These are phyloP conservation scores for Candida insectorum DNA, from an alignment of 805 yeast species.

Conservation along the genomic window DNA sequence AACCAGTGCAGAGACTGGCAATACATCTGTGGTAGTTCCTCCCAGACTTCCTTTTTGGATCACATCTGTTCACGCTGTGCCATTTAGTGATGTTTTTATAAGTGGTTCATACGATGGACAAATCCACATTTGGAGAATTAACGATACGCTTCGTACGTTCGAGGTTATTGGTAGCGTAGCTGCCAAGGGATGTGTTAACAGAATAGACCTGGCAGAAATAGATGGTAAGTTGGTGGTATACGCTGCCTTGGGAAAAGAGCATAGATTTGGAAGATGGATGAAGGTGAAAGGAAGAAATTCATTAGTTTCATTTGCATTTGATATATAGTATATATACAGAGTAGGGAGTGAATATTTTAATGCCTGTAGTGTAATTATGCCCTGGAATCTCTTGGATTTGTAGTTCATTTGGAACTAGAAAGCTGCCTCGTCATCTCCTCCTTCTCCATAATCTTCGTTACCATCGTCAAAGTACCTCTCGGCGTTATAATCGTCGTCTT, in stretches of 20 bases:
- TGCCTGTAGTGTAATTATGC: neutral
- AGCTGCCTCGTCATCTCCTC: slow-evolving; percentile 66
- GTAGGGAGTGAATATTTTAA: neutral
- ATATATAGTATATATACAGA: slow-evolving; percentile 14
- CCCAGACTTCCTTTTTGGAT: slow-evolving; percentile 79
- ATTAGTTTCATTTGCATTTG: slow-evolving; percentile 39
- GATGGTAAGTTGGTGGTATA: slow-evolving; percentile 48
- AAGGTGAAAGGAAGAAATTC: slow-evolving; percentile 68
- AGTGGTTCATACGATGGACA: slow-evolving; percentile 88
- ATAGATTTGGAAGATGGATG: slow-evolving; percentile 85
- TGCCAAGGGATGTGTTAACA: slow-evolving; percentile 69
- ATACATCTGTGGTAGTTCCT: slow-evolving; percentile 53
- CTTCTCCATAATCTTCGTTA: slow-evolving; percentile 56
- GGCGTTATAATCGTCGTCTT: slow-evolving; percentile 77
- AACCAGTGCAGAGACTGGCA: slow-evolving; percentile 52
- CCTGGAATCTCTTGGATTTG: neutral
- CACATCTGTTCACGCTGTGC: slow-evolving; percentile 76
- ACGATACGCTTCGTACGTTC: slow-evolving; percentile 61
- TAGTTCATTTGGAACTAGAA: no score
- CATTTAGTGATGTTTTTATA: slow-evolving; percentile 78
- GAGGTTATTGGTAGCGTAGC: slow-evolving; percentile 53
- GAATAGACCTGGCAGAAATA: slow-evolving; percentile 55
- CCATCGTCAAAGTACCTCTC: slow-evolving; percentile 76
- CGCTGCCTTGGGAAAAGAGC: slow-evolving; percentile 80
- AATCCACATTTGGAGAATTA: slow-evolving; percentile 74